phyloP scores from a whole-genome alignment of 805 yeast species.

The Sugiyamaella americana region DNA sequence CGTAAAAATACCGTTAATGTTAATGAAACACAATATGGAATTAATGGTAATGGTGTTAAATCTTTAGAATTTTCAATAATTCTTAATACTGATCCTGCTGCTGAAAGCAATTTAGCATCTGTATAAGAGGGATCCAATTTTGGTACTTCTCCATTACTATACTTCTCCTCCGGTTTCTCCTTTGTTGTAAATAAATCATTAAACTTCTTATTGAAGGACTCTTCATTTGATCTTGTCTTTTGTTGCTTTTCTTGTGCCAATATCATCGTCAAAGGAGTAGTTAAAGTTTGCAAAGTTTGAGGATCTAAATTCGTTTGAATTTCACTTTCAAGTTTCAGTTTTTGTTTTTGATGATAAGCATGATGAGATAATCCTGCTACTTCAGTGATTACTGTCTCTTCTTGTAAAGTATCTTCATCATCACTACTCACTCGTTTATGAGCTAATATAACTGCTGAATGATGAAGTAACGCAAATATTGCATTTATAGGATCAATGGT shows the following conservation, averaged over 20 bases:
- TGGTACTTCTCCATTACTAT: background rate
- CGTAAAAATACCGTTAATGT: constrained; percentile 34
- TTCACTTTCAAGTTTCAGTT: background rate
- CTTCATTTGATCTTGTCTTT: constrained; percentile 1
- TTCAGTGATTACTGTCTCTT: constrained; percentile 14
- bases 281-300: constrained; percentile 9
- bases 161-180: background rate
- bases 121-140: constrained; percentile 1
- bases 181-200: background rate
- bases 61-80: constrained; percentile 22
- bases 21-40: constrained; percentile 33
- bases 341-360: constrained; percentile 6
- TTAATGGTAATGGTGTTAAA: constrained; percentile 31
- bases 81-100: constrained; percentile 27
- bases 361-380: constrained; percentile 10
- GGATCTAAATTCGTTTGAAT: background rate
- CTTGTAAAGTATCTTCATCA: constrained; percentile 9
- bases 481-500: constrained; percentile 24
- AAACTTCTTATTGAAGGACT: constrained; percentile 3
- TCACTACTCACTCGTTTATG: constrained; percentile 27
- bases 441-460: constrained; percentile 29
- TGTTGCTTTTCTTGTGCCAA: constrained; percentile 18
- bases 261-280: constrained; percentile 19
- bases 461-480: constrained; percentile 27
- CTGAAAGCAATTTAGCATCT: constrained; percentile 19